A percentile compares a stretch with the other conserved stretches of the same genome.
These are phyloP conservation scores for Talaromyces borbonicus DNA, from an alignment of 495 filamentous ascomycete species.

Conservation along the genomic window DNA sequence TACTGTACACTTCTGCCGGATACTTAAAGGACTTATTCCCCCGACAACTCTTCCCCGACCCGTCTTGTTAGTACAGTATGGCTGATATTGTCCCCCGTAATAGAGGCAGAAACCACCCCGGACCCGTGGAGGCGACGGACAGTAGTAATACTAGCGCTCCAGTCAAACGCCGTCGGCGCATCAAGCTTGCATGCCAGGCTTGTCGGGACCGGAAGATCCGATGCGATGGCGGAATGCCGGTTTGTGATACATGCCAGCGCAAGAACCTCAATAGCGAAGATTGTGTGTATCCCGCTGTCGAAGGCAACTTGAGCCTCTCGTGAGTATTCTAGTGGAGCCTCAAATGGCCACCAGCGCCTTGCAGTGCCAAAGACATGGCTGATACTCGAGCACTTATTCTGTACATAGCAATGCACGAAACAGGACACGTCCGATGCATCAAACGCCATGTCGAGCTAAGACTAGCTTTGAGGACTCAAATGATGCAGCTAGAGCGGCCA, in stretches of 20 bases:
- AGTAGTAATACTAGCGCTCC: neutral
- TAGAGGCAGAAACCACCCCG: neutral
- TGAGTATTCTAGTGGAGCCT: neutral
- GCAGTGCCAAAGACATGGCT: too few species aligned
- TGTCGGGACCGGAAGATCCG: neutral
- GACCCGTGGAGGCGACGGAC: neutral
- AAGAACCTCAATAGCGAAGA: neutral
- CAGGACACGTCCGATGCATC: neutral
- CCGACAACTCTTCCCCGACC: too few species aligned
- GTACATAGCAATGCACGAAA: neutral
- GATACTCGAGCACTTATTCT: neutral
- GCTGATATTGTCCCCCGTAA: neutral
- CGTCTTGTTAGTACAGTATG: too few species aligned
- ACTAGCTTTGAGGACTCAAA: neutral
- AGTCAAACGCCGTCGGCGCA: neutral
- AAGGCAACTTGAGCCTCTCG: neutral
- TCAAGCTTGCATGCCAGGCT: neutral
- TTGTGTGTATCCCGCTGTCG: neutral
- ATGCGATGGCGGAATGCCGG: neutral
- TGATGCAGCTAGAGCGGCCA: neutral
- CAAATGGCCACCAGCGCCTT: neutral
- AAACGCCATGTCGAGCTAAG: neutral
- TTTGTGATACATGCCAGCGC: neutral
- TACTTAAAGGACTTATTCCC: too few species aligned
- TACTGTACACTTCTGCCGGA: too few species aligned